These are phyloP conservation scores for Trichoderma pleuroti DNA, from an alignment of 2,329 filamentous ascomycete genomes.

Conservation along the genomic window DNA sequence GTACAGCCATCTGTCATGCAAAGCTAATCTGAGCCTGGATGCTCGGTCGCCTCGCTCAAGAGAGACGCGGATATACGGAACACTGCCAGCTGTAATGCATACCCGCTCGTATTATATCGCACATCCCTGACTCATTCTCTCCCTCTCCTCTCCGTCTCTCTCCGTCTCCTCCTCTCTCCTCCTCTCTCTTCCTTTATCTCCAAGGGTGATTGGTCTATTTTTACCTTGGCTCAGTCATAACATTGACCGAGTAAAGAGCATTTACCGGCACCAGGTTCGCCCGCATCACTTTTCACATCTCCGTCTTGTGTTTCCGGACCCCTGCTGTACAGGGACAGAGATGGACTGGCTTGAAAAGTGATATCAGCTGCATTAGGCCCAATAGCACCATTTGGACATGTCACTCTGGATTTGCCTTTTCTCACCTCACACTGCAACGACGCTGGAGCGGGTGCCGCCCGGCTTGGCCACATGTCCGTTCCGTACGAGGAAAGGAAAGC, in stretches of 20 bases:
- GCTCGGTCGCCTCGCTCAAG: neutral
- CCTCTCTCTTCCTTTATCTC: neutral
- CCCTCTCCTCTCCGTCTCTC: neutral
- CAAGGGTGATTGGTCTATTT: neutral
- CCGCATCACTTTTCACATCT: neutral
- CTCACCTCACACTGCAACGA: neutral
- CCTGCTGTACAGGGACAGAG: neutral
- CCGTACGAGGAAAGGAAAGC: neutral
- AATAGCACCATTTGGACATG: constrained; percentile 1
- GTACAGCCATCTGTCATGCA: neutral
- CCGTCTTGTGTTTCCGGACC: constrained; percentile 3
- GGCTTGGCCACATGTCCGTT: neutral
- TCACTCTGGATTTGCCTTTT: neutral
- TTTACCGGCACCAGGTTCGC: neutral
- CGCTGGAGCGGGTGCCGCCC: neutral
- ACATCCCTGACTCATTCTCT: neutral
- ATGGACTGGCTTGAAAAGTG: constrained; percentile 1
- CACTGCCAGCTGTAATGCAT: neutral
- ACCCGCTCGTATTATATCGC: neutral
- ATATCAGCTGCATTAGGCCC: constrained; percentile 4
- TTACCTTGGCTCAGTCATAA: neutral
- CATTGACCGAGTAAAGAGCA: neutral
- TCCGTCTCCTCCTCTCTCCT: neutral
- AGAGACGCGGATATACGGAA: neutral
- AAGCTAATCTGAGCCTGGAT: neutral